A percentile compares a stretch with the other conserved stretches of the same genome.
These are phyloP conservation scores for Cryptococcus sp. DNA, from an alignment of 1,284 basidiomycete species.

Conservation along the genomic window DNA sequence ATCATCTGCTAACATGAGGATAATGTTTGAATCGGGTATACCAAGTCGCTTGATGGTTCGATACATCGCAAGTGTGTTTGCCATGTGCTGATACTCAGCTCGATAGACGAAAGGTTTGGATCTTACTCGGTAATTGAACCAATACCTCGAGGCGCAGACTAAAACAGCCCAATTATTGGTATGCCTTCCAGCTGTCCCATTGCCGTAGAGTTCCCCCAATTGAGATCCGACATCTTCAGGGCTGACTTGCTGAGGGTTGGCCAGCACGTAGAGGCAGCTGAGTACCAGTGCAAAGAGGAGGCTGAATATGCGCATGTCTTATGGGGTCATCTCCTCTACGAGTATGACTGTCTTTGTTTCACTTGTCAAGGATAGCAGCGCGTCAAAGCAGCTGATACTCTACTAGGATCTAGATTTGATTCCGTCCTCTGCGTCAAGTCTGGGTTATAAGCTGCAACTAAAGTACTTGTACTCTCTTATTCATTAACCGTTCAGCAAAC, in stretches of 20 bases:
- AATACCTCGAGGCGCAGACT: constrained; percentile 88
- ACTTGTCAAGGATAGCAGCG: no score
- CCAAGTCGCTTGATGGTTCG: constrained; percentile 96
- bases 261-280: no score
- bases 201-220: constrained; percentile 17
- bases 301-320: no score
- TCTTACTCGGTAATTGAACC: constrained; percentile 95
- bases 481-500: no score
- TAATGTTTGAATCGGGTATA: constrained; percentile 96
- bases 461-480: no score
- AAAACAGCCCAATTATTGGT: constrained; percentile 99
- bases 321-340: no score
- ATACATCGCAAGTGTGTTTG: constrained; percentile 97
- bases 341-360: no score
- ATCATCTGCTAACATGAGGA: constrained; percentile 98
- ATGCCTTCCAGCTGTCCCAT: constrained; percentile 49
- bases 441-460: no score
- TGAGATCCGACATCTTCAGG: constrained; percentile 14
- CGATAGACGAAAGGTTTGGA: neutral
- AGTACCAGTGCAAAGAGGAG: no score
- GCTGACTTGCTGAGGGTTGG: neutral
- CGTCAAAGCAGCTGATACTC: no score
- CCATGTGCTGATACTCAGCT: constrained; percentile 65
- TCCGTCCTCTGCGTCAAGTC: no score
- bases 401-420: no score